Evolutionary conservation across 257 asterid genomes (phyloP).

Genomic region (Prunella vulgaris): DNA sequence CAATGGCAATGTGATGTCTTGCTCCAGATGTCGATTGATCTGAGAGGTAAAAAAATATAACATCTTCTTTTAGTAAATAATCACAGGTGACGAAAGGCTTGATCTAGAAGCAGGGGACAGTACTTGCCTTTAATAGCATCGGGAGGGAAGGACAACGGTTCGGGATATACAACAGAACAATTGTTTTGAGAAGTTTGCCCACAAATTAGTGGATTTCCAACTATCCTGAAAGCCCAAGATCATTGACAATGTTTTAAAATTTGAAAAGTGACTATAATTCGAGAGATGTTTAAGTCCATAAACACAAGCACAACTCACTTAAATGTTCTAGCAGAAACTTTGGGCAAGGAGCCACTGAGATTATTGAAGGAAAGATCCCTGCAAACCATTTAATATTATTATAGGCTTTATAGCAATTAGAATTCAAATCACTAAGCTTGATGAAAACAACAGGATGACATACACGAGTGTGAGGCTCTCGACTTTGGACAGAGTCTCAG

Average conservation of each 20-base stretch:
- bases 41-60: conserved; percentile 28
- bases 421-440: neutral
- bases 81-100: neutral
- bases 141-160: conserved; percentile 77
- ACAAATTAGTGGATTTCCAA: conserved; percentile 85
- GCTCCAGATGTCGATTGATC: conserved; percentile 50
- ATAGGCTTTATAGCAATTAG: neutral
- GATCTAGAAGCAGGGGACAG: neutral
- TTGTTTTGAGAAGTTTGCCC: conserved; percentile 59
- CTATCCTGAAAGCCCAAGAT: conserved; percentile 46
- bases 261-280: neutral
- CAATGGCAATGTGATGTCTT: conserved; percentile 59
- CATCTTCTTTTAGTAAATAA: neutral
- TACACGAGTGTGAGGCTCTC: conserved; percentile 83
- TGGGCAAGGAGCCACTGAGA: conserved; percentile 86
- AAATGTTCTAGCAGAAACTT: conserved; percentile 76
- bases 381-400: conserved; percentile 14
- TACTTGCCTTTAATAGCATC: conserved; percentile 48
- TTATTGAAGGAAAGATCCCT: conserved; percentile 96
- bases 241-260: conserved; percentile 10
- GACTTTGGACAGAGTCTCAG: conserved; percentile 57
- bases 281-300: neutral
- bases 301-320: conserved; percentile 43
- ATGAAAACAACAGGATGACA: conserved; percentile 16
- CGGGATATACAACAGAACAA: conserved; percentile 74